A percentile compares a stretch with the other conserved stretches of the same genome.
These are phyloP conservation scores for Tillandsia fasciculata DNA, from an alignment of 176 grass and related monocot genomes.

Conservation along the genomic window DNA sequence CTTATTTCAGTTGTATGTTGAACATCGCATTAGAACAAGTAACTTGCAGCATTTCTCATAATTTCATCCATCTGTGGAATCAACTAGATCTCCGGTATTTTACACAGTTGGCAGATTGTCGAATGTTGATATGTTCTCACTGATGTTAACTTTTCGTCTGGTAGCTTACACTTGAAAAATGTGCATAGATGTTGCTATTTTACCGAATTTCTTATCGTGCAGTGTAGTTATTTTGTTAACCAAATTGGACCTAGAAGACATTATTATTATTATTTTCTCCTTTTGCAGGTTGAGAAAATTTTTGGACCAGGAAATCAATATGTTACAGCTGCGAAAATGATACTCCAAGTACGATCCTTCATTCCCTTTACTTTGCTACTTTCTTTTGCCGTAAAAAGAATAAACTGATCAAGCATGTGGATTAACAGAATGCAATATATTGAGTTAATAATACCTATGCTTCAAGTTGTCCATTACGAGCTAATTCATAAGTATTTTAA, in stretches of 20 bases:
- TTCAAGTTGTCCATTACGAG: background rate
- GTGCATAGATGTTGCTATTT: too few species aligned
- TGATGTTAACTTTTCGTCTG: too few species aligned
- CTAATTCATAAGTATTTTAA: too few species aligned
- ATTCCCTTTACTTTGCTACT: background rate
- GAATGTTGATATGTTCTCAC: background rate
- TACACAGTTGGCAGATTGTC: background rate
- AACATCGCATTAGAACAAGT: background rate
- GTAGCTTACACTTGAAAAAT: too few species aligned
- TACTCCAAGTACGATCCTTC: conserved; percentile 68
- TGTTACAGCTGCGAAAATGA: conserved; percentile 99
- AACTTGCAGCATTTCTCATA: background rate
- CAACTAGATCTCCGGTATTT: background rate
- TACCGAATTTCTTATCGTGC: too few species aligned
- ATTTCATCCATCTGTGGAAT: background rate
- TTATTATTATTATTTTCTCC: background rate
- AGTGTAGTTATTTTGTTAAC: background rate
- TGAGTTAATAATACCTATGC: too few species aligned
- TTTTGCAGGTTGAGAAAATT: conserved; percentile 74
- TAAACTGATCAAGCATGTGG: too few species aligned
- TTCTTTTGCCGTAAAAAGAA: background rate
- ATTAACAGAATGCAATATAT: too few species aligned
- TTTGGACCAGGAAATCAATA: conserved; percentile 98
- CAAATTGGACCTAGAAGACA: background rate
- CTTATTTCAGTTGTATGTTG: background rate